Percentiles rank a stretch among this genome's conserved stretches.
These are phyloP conservation scores for Phytophthora vignae DNA, from an alignment of 352 stramenopile genomes.

Conservation along the genomic window DNA sequence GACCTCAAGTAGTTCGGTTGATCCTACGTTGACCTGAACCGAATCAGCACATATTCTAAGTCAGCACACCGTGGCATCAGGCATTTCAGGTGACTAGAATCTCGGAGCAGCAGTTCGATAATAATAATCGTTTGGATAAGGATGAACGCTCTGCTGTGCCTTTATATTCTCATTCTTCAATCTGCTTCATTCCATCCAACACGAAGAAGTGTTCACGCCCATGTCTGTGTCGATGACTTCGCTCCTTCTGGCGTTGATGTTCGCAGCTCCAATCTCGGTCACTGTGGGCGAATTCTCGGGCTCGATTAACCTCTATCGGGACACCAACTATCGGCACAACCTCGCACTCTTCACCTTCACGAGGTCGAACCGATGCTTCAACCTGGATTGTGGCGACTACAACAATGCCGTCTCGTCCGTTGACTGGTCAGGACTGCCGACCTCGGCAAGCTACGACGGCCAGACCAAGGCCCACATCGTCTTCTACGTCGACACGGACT, in stretches of 20 bases:
- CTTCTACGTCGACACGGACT: slow-evolving; percentile 22
- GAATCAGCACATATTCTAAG: not conserved
- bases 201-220: not conserved
- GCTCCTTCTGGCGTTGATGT: not conserved
- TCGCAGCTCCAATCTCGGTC: not conserved
- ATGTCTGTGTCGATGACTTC: not conserved
- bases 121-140: not conserved
- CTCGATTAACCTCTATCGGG: slow-evolving; percentile 20
- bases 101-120: not conserved
- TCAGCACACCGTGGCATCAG: not conserved
- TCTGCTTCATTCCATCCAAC: not conserved
- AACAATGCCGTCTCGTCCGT: slow-evolving; percentile 26
- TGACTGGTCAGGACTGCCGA: slow-evolving; percentile 25
- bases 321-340: slow-evolving; percentile 17
- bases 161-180: slow-evolving; percentile 1
- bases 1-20: not conserved
- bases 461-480: slow-evolving; percentile 11
- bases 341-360: slow-evolving; percentile 18
- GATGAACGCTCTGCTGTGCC: not conserved
- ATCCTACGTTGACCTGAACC: not conserved
- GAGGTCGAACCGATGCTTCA: slow-evolving; percentile 30
- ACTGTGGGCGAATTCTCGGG: slow-evolving; percentile 6
- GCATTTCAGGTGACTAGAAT: not conserved
- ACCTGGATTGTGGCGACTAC: slow-evolving; percentile 16
- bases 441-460: slow-evolving; percentile 5